Evolutionary conservation across 768 basidiomycete genomes (phyloP).

Genomic region (Boletus vermiculosoides): DNA sequence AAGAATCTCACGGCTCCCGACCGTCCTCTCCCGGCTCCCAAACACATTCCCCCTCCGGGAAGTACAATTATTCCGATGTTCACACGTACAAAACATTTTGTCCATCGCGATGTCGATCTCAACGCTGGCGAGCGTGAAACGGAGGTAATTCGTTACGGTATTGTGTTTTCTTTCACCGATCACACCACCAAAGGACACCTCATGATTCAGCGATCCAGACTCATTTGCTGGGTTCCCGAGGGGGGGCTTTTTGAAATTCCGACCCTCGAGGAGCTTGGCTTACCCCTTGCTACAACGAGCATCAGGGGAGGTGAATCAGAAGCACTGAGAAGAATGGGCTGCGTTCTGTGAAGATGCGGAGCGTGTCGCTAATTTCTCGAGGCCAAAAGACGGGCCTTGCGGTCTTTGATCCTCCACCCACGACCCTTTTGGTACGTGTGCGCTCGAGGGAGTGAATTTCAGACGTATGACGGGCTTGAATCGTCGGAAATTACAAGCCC

Average conservation of each 20-base stretch:
- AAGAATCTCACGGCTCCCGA: conserved; percentile 8
- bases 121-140: conserved; percentile 15
- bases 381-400: conserved; percentile 10
- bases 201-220: conserved; percentile 17
- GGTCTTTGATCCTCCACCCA: conserved; percentile 23
- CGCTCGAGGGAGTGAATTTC: conserved; percentile 9
- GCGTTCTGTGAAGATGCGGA: conserved; percentile 17
- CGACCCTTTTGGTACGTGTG: conserved; percentile 22
- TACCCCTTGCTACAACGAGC: conserved; percentile 26
- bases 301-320: conserved; percentile 32
- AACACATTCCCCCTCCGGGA: conserved; percentile 2
- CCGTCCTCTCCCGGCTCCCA: conserved; percentile 4
- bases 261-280: conserved; percentile 13
- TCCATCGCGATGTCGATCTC: conserved; percentile 13
- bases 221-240: conserved; percentile 16
- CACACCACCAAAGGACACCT: conserved; percentile 10
- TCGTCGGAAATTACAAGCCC: conserved; percentile 23
- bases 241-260: conserved; percentile 28
- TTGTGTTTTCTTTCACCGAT: conserved; percentile 15
- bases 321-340: conserved; percentile 15
- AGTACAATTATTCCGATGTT: conserved; percentile 10
- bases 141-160: conserved; percentile 16
- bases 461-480: conserved; percentile 6
- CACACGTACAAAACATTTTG: conserved; percentile 17
- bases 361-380: conserved; percentile 17